Percentiles rank a stretch among this genome's conserved stretches.
Evolutionary conservation across 495 filamentous ascomycete species (phyloP).

Genomic region (Sordaria brevicollis): DNA sequence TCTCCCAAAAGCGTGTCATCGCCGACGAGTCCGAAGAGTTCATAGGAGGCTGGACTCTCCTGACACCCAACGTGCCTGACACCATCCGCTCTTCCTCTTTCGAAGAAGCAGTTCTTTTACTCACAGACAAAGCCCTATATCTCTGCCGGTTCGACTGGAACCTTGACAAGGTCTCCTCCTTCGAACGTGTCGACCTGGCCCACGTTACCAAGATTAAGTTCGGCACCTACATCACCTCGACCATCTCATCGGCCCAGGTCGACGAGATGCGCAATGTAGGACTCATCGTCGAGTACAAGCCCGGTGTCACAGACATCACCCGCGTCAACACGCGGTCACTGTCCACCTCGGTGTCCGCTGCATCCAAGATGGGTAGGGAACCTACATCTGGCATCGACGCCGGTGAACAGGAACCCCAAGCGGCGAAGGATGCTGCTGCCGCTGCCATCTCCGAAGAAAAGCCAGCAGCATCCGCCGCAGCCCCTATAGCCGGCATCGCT

Average conservation of each 20-base stretch:
- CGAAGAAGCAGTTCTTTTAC: conserved; percentile 73
- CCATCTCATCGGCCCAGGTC: conserved; percentile 58
- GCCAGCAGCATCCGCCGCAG: conserved; percentile 1
- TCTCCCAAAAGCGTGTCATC: conserved; percentile 70
- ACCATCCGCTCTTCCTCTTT: conserved; percentile 61
- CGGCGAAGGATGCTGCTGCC: not conserved
- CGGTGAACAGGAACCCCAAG: not conserved
- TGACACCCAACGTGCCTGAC: conserved; percentile 45
- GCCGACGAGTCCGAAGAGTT: conserved; percentile 76
- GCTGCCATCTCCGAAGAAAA: not conserved
- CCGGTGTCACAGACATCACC: conserved; percentile 53
- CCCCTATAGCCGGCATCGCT: not conserved
- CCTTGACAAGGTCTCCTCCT: conserved; percentile 80
- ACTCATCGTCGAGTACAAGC: conserved; percentile 64
- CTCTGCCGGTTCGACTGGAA: conserved; percentile 86
- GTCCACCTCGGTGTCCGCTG: conserved; percentile 39
- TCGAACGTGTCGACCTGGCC: conserved; percentile 73
- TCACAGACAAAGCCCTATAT: conserved; percentile 79
- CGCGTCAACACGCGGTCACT: conserved; percentile 79
- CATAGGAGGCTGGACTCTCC: conserved; percentile 72
- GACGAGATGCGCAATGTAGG: conserved; percentile 77
- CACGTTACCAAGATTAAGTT: conserved; percentile 59
- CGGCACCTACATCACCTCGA: conserved; percentile 84
- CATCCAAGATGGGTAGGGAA: conserved; percentile 8
- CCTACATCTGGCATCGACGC: conserved; percentile 1